Percentiles rank a stretch among this genome's conserved stretches.
Evolutionary conservation across 768 basidiomycete genomes (phyloP).

Genomic region (Phaeotremella fagi): DNA sequence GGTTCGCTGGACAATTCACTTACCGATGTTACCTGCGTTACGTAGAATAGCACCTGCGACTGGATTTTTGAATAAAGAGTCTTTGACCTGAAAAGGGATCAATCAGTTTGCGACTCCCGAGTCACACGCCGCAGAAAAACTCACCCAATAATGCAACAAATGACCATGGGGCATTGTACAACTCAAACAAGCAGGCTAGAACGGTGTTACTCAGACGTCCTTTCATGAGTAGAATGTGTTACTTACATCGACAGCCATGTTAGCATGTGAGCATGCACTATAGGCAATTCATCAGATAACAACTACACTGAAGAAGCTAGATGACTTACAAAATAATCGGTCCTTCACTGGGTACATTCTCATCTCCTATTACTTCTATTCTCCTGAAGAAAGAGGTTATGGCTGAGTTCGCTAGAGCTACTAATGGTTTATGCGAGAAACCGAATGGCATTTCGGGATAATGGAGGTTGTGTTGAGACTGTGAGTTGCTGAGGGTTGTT

Average conservation of each 20-base stretch:
- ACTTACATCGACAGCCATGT: constrained; percentile 83
- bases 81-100: constrained; percentile 84
- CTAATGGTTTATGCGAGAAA: constrained; percentile 63
- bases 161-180: constrained; percentile 74
- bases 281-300: background rate
- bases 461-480: too few relatives aligned
- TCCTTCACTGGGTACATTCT: constrained; percentile 79
- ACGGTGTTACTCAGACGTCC: constrained; percentile 4
- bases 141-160: constrained; percentile 61
- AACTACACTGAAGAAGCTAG: constrained; percentile 1
- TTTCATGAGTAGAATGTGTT: background rate
- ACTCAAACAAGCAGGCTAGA: constrained; percentile 53
- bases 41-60: constrained; percentile 66
- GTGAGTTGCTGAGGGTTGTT: too few relatives aligned
- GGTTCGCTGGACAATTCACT: background rate
- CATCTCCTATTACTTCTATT: constrained; percentile 76
- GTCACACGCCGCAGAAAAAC: too few relatives aligned
- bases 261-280: constrained; percentile 82
- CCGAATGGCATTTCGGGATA: constrained; percentile 50
- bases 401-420: constrained; percentile 66
- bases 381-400: constrained; percentile 83
- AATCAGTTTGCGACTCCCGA: too few relatives aligned
- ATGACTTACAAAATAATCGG: constrained; percentile 84
- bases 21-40: constrained; percentile 81
- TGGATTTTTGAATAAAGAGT: constrained; percentile 78